Conservation (phyloP, 352 stramenopile genomes). For the Thalassiosira mediterranea region DNA sequence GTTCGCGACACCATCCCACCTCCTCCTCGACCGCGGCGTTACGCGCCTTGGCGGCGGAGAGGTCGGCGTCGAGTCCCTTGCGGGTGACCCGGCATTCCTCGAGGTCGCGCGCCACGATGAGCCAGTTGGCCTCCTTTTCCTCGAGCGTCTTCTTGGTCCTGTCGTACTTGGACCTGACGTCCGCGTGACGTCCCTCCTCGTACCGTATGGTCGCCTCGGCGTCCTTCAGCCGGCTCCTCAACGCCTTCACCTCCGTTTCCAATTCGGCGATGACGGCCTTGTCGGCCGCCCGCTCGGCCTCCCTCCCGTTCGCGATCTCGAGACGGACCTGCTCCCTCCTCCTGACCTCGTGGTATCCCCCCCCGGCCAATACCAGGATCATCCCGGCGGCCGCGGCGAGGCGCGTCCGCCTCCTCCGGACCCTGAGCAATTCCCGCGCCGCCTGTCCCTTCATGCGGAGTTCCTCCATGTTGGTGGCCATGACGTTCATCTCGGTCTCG, state of each 20-base stretch:
- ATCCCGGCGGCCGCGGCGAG: background rate
- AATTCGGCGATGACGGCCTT: conserved; percentile 6
- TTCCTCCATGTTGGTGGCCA: conserved; percentile 49
- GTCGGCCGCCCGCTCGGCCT: conserved; percentile 32
- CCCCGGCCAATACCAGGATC: conserved; percentile 6
- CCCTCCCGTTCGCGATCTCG: conserved; percentile 34
- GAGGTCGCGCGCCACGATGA: conserved; percentile 26
- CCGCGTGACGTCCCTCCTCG: conserved; percentile 34
- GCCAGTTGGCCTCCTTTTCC: conserved; percentile 30
- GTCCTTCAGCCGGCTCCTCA: conserved; percentile 25
- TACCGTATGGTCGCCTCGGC: conserved; percentile 50
- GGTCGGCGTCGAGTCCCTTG: conserved; percentile 19
- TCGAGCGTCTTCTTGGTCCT: conserved; percentile 24
- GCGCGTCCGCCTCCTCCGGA: conserved; percentile 30
- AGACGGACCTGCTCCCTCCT: conserved; percentile 25
- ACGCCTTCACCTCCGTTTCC: conserved; percentile 1
- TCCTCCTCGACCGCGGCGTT: conserved; percentile 32
- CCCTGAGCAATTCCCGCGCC: conserved; percentile 19
- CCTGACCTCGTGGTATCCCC: conserved; percentile 21
- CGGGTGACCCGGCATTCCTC: conserved; percentile 19
- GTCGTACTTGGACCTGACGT: conserved; percentile 11
- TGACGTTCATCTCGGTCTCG: conserved; percentile 49
- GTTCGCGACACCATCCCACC: conserved; percentile 45
- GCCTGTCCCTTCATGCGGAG: conserved; percentile 23
- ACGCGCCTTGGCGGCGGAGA: conserved; percentile 12